Evolutionary conservation across 345 rosid genomes (phyloP).

Genomic region (Bruguiera sexangula): DNA sequence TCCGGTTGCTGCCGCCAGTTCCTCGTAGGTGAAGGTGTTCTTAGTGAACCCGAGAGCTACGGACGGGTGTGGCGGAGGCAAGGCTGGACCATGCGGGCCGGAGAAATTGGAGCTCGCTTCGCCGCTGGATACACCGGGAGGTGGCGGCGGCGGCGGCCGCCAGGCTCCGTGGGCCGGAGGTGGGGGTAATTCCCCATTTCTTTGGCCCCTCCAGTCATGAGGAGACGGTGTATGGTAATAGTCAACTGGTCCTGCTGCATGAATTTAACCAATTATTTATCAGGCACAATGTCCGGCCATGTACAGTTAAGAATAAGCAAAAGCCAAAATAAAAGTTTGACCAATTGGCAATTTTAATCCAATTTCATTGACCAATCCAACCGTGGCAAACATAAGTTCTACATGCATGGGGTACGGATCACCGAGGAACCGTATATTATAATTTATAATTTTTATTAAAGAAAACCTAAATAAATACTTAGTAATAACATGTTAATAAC

Average conservation of each 20-base stretch:
- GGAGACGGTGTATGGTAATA: slow-evolving; percentile 25
- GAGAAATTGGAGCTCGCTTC: slow-evolving; percentile 44
- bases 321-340: no score
- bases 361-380: no score
- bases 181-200: slow-evolving; percentile 29
- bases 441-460: no score
- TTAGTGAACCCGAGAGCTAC: slow-evolving; percentile 56
- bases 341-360: no score
- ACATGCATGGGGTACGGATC: no score
- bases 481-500: no score
- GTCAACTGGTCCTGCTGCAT: slow-evolving; percentile 2
- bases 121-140: slow-evolving; percentile 30
- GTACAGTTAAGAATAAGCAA: no score
- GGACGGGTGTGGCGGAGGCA: slow-evolving; percentile 50
- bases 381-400: no score
- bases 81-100: slow-evolving; percentile 40
- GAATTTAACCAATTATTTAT: slow-evolving; percentile 9
- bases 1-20: slow-evolving; percentile 59
- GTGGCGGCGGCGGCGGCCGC: slow-evolving; percentile 37
- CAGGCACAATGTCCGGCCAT: no score
- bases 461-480: no score
- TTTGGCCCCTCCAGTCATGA: slow-evolving; percentile 10
- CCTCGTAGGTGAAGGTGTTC: slow-evolving; percentile 63
- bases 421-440: no score
- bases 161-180: slow-evolving; percentile 37